phyloP scores from a whole-genome alignment of 1,284 basidiomycete species.

The Violaceomyces palustris region DNA sequence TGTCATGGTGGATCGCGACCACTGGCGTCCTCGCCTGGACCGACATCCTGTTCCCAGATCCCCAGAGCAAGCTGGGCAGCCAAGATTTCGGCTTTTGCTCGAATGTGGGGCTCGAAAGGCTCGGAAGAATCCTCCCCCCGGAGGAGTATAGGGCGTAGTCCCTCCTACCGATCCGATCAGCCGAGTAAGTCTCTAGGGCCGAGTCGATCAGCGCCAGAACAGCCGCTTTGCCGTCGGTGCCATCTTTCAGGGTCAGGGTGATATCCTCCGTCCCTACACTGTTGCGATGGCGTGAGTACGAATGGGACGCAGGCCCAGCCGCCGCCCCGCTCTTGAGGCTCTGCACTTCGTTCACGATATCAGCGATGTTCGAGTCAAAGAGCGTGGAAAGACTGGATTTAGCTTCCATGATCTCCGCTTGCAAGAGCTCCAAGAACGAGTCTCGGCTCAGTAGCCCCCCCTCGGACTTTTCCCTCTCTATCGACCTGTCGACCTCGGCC shows the following conservation, averaged over 20 bases:
- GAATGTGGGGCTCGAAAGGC: constrained; percentile 67
- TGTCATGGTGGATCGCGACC: constrained; percentile 76
- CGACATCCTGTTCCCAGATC: constrained; percentile 52
- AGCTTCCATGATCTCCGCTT: too few species aligned
- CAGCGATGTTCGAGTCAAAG: too few species aligned
- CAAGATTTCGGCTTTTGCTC: background rate
- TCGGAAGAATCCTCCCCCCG: constrained; percentile 74
- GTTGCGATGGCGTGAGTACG: too few species aligned
- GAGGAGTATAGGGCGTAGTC: constrained; percentile 82
- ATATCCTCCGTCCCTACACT: too few species aligned
- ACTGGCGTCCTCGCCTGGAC: constrained; percentile 70
- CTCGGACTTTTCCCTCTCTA: too few species aligned
- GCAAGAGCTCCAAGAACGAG: too few species aligned
- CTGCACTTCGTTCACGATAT: too few species aligned
- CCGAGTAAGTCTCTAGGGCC: constrained; percentile 63
- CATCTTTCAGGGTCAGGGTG: background rate
- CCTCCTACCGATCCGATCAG: constrained; percentile 71
- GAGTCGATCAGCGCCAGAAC: constrained; percentile 71
- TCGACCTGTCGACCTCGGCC: too few species aligned
- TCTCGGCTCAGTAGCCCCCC: too few species aligned
- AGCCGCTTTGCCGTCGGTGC: background rate
- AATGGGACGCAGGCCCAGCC: too few species aligned
- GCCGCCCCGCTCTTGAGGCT: too few species aligned
- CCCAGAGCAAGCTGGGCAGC: background rate
- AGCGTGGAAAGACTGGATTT: too few species aligned